Conservation (phyloP, 306 rosid species). For the Spatholobus suberectus region DNA sequence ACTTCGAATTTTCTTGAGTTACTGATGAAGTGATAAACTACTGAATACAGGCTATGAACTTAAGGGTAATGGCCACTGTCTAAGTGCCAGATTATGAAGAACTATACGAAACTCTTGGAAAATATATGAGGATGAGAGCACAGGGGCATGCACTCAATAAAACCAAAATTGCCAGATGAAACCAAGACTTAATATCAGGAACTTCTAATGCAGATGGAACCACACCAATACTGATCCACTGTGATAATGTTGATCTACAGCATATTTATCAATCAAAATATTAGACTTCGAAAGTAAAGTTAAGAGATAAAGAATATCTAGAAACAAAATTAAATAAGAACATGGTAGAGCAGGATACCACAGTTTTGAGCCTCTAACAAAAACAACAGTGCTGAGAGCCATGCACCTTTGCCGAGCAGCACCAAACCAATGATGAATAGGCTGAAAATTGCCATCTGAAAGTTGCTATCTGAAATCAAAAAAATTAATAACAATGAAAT, state of each 20-base stretch:
- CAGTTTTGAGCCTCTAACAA: too few species aligned
- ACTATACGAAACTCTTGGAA: neutral
- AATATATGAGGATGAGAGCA: conserved; percentile 67
- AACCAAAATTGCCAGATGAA: conserved; percentile 83
- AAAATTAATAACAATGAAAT: too few species aligned
- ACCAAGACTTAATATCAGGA: conserved; percentile 61
- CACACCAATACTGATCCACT: conserved; percentile 50
- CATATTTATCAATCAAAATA: neutral
- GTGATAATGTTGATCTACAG: neutral
- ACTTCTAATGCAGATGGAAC: conserved; percentile 66
- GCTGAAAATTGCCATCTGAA: too few species aligned
- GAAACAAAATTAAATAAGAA: too few species aligned
- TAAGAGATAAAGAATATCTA: too few species aligned
- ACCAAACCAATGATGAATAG: too few species aligned
- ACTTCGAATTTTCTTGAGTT: neutral
- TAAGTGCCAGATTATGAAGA: neutral
- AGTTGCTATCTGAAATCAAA: too few species aligned
- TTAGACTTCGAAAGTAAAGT: neutral
- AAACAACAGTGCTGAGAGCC: too few species aligned
- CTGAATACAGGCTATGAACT: neutral
- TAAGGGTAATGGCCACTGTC: neutral
- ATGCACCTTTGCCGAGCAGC: too few species aligned
- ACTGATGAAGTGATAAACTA: neutral
- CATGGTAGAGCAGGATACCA: too few species aligned
- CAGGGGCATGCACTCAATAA: conserved; percentile 96